These are phyloP conservation scores for Pythium vanterpoolii DNA, from an alignment of 352 stramenopile genomes.

Conservation along the genomic window DNA sequence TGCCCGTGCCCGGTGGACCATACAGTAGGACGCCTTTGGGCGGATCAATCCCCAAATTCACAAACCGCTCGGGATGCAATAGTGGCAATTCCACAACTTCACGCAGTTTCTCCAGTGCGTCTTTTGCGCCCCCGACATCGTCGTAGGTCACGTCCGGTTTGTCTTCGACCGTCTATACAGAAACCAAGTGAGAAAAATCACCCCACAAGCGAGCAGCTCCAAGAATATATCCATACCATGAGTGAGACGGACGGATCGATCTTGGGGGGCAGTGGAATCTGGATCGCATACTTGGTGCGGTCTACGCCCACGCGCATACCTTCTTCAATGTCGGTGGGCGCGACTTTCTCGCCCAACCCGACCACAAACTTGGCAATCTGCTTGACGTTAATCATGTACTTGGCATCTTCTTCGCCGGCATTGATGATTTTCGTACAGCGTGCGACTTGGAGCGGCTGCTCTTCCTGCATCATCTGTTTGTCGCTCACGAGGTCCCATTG, in stretches of 20 bases:
- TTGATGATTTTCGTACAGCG: slow-evolving; percentile 96
- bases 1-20: slow-evolving; percentile 96
- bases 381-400: slow-evolving; percentile 99
- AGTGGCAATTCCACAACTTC: slow-evolving; percentile 99
- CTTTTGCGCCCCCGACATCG: slow-evolving; percentile 99
- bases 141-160: slow-evolving; percentile 99
- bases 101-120: slow-evolving; percentile 97
- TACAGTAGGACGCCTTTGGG: slow-evolving; percentile 99
- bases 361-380: slow-evolving; percentile 99
- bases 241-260: slow-evolving; percentile 91
- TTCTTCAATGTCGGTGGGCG: slow-evolving; percentile 99
- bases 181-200: slow-evolving; percentile 19
- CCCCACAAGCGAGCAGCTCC: not conserved
- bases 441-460: slow-evolving; percentile 96
- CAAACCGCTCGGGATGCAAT: slow-evolving; percentile 98
- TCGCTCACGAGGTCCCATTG: slow-evolving; percentile 99
- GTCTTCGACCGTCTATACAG: slow-evolving; percentile 97
- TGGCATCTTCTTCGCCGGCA: slow-evolving; percentile 92
- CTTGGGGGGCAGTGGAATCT: slow-evolving; percentile 99
- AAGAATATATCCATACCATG: slow-evolving; percentile 52
- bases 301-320: slow-evolving; percentile 99
- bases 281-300: slow-evolving; percentile 97
- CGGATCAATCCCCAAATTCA: slow-evolving; percentile 98
- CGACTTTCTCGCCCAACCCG: slow-evolving; percentile 97
- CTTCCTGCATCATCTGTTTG: slow-evolving; percentile 99